A percentile compares a stretch with the other conserved stretches of the same genome.
Evolutionary conservation across 176 grass and related monocot genomes (phyloP).

Genomic region (Ensete ventricosum): DNA sequence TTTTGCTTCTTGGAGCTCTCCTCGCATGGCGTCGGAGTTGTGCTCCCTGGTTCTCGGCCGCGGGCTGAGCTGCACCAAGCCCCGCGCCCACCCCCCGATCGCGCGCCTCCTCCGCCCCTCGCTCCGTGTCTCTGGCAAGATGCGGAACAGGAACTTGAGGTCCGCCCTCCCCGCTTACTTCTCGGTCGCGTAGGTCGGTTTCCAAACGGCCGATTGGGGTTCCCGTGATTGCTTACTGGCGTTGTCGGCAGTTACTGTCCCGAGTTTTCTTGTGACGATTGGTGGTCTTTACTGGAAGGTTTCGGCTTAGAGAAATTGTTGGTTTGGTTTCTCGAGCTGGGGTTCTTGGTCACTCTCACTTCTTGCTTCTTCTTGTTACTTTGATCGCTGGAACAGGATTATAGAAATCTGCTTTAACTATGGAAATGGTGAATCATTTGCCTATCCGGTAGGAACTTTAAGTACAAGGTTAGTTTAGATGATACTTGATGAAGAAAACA

Average conservation of each 20-base stretch:
- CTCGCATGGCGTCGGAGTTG: conserved; percentile 26
- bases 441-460: background rate
- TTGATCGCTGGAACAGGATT: background rate
- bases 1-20: background rate
- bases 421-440: background rate
- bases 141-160: conserved; percentile 43
- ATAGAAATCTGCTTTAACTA: background rate
- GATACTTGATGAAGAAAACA: too few relatives aligned
- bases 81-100: conserved; percentile 14
- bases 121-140: conserved; percentile 27
- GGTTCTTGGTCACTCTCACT: background rate
- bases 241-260: background rate
- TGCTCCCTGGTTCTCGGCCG: conserved; percentile 23
- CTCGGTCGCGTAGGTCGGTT: background rate
- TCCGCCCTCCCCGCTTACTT: background rate
- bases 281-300: too few relatives aligned
- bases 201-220: background rate
- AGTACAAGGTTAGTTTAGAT: background rate
- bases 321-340: background rate
- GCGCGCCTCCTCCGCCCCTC: conserved; percentile 1
- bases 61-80: conserved; percentile 20
- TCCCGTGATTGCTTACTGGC: background rate
- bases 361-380: background rate
- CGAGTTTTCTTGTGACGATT: too few relatives aligned
- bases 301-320: background rate